Conservation (phyloP, 2,329 filamentous ascomycete genomes). For the Xylaria hypoxylon region DNA sequence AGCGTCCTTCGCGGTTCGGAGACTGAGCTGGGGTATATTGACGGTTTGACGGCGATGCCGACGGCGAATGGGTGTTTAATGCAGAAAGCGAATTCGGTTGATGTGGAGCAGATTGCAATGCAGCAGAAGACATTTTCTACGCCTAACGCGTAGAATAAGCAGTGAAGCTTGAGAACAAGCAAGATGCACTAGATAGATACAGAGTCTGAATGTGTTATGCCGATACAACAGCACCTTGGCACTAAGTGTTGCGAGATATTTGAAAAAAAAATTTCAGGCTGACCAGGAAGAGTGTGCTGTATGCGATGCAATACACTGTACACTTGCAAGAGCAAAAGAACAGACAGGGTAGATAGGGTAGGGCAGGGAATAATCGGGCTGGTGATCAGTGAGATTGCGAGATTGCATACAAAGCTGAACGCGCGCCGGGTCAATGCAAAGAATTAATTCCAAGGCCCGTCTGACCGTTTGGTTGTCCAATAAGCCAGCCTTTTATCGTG, state of each 20-base stretch:
- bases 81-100: slow-evolving; percentile 61
- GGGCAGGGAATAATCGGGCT: slow-evolving; percentile 28
- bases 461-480: slow-evolving; percentile 37
- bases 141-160: slow-evolving; percentile 46
- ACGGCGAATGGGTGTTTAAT: slow-evolving; percentile 60
- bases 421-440: slow-evolving; percentile 37
- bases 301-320: slow-evolving; percentile 31
- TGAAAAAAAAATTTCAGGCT: slow-evolving; percentile 21
- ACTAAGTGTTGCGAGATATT: slow-evolving; percentile 19
- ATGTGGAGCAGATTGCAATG: slow-evolving; percentile 70
- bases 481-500: slow-evolving; percentile 24
- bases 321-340: slow-evolving; percentile 29
- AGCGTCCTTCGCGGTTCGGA: slow-evolving; percentile 66
- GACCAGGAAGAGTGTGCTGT: slow-evolving; percentile 26
- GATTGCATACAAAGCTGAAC: slow-evolving; percentile 35
- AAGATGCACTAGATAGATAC: slow-evolving; percentile 22
- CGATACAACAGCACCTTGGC: slow-evolving; percentile 13
- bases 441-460: slow-evolving; percentile 31
- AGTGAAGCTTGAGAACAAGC: slow-evolving; percentile 18
- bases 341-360: slow-evolving; percentile 8
- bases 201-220: slow-evolving; percentile 3
- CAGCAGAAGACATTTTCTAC: slow-evolving; percentile 72
- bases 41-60: slow-evolving; percentile 61
- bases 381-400: slow-evolving; percentile 28
- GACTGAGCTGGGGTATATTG: slow-evolving; percentile 66